phyloP scores from a whole-genome alignment of 352 stramenopile genomes.

The Globisporangium splendens region DNA sequence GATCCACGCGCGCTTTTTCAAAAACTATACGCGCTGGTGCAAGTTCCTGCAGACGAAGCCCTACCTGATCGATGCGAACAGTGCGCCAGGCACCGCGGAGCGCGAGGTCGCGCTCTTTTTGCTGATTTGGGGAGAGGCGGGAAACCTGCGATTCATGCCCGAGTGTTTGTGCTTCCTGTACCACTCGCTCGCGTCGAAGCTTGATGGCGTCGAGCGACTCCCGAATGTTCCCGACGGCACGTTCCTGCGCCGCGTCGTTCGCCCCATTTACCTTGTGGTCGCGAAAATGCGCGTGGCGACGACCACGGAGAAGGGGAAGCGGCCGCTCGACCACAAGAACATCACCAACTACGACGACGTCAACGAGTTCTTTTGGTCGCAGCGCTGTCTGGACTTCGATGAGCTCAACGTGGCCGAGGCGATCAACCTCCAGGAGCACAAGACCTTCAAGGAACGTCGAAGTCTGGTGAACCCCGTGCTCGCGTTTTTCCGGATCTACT shows the following conservation, averaged over 20 bases:
- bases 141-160: constrained; percentile 87
- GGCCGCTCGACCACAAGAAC: constrained; percentile 73
- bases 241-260: constrained; percentile 70
- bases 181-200: constrained; percentile 72
- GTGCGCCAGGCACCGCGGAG: constrained; percentile 29
- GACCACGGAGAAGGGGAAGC: constrained; percentile 17
- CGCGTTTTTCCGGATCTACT: constrained; percentile 87
- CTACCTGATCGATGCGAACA: constrained; percentile 53
- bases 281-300: constrained; percentile 59
- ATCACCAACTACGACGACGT: constrained; percentile 90
- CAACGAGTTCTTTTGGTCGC: constrained; percentile 89
- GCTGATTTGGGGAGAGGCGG: constrained; percentile 83
- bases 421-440: constrained; percentile 58
- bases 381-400: constrained; percentile 76
- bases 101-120: constrained; percentile 78
- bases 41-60: constrained; percentile 87
- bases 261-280: constrained; percentile 74
- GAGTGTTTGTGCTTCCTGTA: constrained; percentile 89
- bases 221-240: constrained; percentile 64
- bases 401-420: constrained; percentile 77
- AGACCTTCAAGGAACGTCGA: constrained; percentile 85
- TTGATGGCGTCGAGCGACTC: constrained; percentile 53
- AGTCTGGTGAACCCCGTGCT: constrained; percentile 79
- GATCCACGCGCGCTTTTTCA: constrained; percentile 93
- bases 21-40: constrained; percentile 95